Percentiles rank a stretch among this genome's conserved stretches.
Evolutionary conservation across 2,329 filamentous ascomycete genomes (phyloP).

Genomic region (Diplodia corticola): DNA sequence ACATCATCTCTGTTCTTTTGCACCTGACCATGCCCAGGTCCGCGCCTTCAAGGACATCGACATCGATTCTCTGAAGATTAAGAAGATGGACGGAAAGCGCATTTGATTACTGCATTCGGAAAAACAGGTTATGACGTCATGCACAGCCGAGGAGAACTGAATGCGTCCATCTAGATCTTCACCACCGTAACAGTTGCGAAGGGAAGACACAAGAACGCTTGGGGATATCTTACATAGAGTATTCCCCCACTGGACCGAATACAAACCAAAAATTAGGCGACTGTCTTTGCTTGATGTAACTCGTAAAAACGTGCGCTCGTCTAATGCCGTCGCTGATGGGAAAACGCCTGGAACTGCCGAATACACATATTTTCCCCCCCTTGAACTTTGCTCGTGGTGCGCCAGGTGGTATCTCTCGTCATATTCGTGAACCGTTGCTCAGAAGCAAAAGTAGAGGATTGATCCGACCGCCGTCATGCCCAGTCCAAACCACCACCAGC

Average conservation of each 20-base stretch:
- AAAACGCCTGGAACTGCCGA: neutral
- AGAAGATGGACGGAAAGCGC: conserved; percentile 32
- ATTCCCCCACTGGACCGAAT: neutral
- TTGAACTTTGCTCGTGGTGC: neutral
- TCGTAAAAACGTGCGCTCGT: neutral
- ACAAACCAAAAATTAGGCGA: neutral
- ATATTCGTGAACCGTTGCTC: neutral
- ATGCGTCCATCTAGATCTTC: neutral
- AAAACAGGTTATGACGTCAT: neutral
- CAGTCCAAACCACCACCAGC: conserved; percentile 54
- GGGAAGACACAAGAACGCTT: neutral
- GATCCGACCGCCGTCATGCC: conserved; percentile 50
- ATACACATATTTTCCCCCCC: neutral
- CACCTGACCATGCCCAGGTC: conserved; percentile 23
- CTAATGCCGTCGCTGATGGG: neutral
- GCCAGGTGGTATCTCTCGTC: conserved; percentile 4
- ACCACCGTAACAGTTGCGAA: neutral
- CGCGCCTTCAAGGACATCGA: conserved; percentile 33
- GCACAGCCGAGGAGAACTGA: neutral
- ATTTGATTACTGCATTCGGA: conserved; percentile 13
- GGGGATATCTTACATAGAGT: conserved; percentile 2
- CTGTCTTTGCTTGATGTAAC: neutral
- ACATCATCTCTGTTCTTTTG: neutral
- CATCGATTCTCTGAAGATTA: conserved; percentile 30
- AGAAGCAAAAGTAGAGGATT: conserved; percentile 50